Base-by-base conservation (phyloP, 2,329 filamentous ascomycete species). In the Neofusicoccum ribis region DNA sequence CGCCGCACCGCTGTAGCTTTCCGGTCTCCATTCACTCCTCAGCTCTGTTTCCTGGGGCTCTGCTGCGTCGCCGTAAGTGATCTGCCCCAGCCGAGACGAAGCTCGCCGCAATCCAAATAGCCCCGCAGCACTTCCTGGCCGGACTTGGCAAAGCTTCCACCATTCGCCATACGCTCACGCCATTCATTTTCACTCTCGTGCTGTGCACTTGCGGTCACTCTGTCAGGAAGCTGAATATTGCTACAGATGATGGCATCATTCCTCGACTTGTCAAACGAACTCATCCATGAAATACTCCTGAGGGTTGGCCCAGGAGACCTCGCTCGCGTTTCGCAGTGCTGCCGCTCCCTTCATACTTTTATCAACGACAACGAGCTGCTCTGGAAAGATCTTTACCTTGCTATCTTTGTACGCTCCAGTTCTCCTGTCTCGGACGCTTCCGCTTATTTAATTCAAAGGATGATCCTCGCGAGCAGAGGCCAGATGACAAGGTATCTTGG, bases 401-500 rank as follows among this genome's bases (percentile, higher is more conserved):
- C 7, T 12, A 14, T 14, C 37, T 66, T 58, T 51, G 65, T 64
- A n/a, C 37, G 49, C 31, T 4, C 36, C 14, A 9, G 5, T n/a
- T 27, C 6, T 14, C 15, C 27, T 17, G 3, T 4, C n/a, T 7
- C 20, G 9, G 56, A 3, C 20, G 9, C 3, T 23, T 5, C 3
- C 39, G 8, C 43, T 64, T 14, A 47, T 12, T 3, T 14, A 15
- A 64, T 36, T 8, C 69, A 67, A 51, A 68, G 66, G 37, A 52
- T 15, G 66, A 67, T 49, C 67, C 70, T 51, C 61, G 23, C 66
- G 70, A 56, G 68, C 69, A 14, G 23, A 27, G 31, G 34, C 43
- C 34, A 17, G 41, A 39, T 14, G 51, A 63, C 60, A 67, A 56
- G 27, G 20, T 52, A 3, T 39, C 50, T 46, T 82, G 79, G 79